Evolutionary conservation across 2,329 filamentous ascomycete genomes (phyloP), one percentile per base, ranked within the genome.

Genomic region (Aspergillus phoenicis): DNA sequence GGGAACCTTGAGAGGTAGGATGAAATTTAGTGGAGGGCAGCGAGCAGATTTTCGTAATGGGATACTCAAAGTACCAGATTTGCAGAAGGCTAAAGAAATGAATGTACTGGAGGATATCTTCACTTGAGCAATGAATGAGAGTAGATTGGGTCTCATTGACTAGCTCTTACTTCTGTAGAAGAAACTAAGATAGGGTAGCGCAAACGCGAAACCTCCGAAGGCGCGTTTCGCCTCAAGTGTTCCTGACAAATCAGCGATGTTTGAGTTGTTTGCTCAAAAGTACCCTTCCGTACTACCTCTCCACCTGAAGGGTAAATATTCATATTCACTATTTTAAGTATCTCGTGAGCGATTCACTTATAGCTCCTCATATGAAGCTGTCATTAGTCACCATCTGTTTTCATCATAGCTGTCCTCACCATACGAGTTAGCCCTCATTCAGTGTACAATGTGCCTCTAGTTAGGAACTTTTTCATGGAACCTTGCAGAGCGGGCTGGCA

Each of bases 211-310:
- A 58, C 17, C 28, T 36, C 15, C 20, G n/a, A 15, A 15, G n/a
- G 41, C 54, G 55, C 61, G 61, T 30, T 26, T 33, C 47, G 11
- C 28, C 28, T 51, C 47, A 17, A 51, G 24, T 30, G 39, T 61
- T 45, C 38, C 47, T 47, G 30, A 55, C 45, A 28, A 57, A 54
- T 57, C 51, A 57, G 49, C 47, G 15, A 57, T 62, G 64, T 68
- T 69, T 68, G 62, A 28, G 33, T 7, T 60, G 67, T 70, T 68
- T 70, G 66, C 57, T 58, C 33, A 30, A 26, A 20, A 8, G 30
- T 30, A 30, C n/a, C 8, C 17, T 43, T 22, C 11, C 41, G 22
- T 43, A 10, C 28, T 30, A 22, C 41, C 41, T 43, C 41, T 43
- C 39, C 41, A 7, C 17, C 20, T 22, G 5, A 10, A 45, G 8